Base-by-base conservation (phyloP, 371 early-diverging fungal species). In the Fennellomyces sp. region DNA sequence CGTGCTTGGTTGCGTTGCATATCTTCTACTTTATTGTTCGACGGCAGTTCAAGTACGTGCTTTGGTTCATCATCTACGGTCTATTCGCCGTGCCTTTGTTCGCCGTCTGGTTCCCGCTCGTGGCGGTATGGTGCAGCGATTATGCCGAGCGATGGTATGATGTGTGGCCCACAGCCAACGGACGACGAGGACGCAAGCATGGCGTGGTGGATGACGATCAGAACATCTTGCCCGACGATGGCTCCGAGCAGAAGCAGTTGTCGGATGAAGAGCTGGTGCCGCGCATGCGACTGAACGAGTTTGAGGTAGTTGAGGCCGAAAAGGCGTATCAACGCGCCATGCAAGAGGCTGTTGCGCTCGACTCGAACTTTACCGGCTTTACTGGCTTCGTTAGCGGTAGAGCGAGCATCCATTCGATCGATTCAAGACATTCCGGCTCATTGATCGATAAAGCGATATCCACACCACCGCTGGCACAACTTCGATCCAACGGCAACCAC, bases 11-110 rank as follows among this genome's bases (percentile, higher is more conserved):
- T n/a, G 59, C 58, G 4, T 48, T 81, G 12, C 76, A 81, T 36
- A 68, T 78, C 21, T 21, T 78, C 13, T 75, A 74, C 28, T 78
- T 81, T 30, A 26, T 76, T 2, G 41, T 76, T 6, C 58, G 75
- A 21, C 63, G 72, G 1, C 78, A 76, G 29, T 73, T 76, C 58
- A 76, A 74, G 49, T 78, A 81, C 47, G 69, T 78, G 2, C 17
- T 76, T 2, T 81, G 78, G 81, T 73, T 81, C 47, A 48, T 71
- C 10, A 26, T 81, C 8, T 78, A 81, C 39, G 70, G 78, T 54
- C 33, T 76, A 2, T 38, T 72, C 13, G 63, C 75, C 0, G 60
- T 76, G 2, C 81, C 81, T 1, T 52, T 81, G 2, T 81, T 74
- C 61, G 64, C 61, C 15, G 54, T 78, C 1, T 76, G 72, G 69